A percentile compares a stretch with the other conserved stretches of the same genome.
Evolutionary conservation across 2,329 filamentous ascomycete genomes (phyloP).

Genomic region (Stemphylium vesicarium): DNA sequence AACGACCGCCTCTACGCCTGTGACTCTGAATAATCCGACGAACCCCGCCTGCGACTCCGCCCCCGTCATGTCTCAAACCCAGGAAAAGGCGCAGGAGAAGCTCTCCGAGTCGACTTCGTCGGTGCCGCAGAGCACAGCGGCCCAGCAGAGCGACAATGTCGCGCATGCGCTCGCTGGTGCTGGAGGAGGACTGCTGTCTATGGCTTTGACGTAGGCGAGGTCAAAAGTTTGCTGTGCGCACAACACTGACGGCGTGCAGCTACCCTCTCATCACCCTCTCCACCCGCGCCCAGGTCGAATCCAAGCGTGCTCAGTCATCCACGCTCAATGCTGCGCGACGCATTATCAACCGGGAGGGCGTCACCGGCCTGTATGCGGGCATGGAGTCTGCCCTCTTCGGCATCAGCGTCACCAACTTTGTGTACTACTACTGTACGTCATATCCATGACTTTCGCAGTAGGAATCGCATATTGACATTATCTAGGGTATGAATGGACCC

Average conservation of each 20-base stretch:
- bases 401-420: constrained; percentile 98
- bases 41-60: not conserved
- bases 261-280: constrained; percentile 98
- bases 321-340: constrained; percentile 82
- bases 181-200: constrained; percentile 91
- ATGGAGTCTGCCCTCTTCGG: constrained; percentile 94
- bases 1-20: too few species aligned
- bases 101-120: constrained; percentile 43
- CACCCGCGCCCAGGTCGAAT: constrained; percentile 96
- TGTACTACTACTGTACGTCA: constrained; percentile 90
- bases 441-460: not conserved
- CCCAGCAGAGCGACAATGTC: constrained; percentile 94
- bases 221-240: not conserved
- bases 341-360: constrained; percentile 90
- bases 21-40: too few species aligned
- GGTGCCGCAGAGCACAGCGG: constrained; percentile 63
- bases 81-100: constrained; percentile 42
- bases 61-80: constrained; percentile 36
- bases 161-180: constrained; percentile 92
- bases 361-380: constrained; percentile 87
- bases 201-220: constrained; percentile 80
- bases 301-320: constrained; percentile 84
- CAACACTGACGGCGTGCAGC: constrained; percentile 53
- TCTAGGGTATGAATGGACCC: constrained; percentile 93
- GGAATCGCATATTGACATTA: constrained; percentile 5